Conservation (phyloP, 371 early-diverging fungal species). For the Coemansia sp. region DNA sequence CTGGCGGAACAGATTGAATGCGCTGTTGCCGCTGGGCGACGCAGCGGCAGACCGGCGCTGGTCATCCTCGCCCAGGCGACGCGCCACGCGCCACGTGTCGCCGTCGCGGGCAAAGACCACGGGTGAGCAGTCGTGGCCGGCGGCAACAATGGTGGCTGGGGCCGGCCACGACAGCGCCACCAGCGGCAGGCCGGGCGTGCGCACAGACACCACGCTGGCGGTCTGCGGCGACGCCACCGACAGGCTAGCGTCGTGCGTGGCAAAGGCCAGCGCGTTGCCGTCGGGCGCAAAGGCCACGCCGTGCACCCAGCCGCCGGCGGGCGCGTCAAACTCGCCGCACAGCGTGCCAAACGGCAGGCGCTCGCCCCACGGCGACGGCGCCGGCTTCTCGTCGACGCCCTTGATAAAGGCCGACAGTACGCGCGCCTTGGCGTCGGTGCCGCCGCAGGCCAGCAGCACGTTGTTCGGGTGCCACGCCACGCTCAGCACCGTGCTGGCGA, state of each 20-base stretch:
- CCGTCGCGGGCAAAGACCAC: conserved; percentile 63
- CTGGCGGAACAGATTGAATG: conserved; percentile 85
- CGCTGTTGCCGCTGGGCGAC: conserved; percentile 57
- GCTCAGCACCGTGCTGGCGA: conserved; percentile 86
- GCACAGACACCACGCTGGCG: conserved; percentile 62
- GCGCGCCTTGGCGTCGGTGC: conserved; percentile 94
- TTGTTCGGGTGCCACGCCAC: conserved; percentile 98
- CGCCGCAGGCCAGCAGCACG: conserved; percentile 90
- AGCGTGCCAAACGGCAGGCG: conserved; percentile 92
- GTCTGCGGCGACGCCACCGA: conserved; percentile 70
- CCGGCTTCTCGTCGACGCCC: conserved; percentile 89
- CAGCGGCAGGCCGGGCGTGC: conserved; percentile 73
- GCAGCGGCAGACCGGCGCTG: conserved; percentile 41
- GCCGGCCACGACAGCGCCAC: conserved; percentile 74
- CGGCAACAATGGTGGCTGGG: conserved; percentile 79
- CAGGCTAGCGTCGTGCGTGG: conserved; percentile 84
- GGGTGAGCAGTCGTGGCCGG: conserved; percentile 93
- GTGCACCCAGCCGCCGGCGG: conserved; percentile 92
- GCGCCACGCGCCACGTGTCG: conserved; percentile 39
- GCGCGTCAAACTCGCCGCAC: conserved; percentile 83
- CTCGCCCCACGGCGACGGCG: conserved; percentile 88
- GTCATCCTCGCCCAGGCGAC: conserved; percentile 45
- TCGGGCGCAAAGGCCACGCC: conserved; percentile 89
- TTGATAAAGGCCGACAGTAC: conserved; percentile 96
- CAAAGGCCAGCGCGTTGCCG: conserved; percentile 87